Evolutionary conservation across 805 yeast genomes (phyloP).

Genomic region (Komagataella pastoris): DNA sequence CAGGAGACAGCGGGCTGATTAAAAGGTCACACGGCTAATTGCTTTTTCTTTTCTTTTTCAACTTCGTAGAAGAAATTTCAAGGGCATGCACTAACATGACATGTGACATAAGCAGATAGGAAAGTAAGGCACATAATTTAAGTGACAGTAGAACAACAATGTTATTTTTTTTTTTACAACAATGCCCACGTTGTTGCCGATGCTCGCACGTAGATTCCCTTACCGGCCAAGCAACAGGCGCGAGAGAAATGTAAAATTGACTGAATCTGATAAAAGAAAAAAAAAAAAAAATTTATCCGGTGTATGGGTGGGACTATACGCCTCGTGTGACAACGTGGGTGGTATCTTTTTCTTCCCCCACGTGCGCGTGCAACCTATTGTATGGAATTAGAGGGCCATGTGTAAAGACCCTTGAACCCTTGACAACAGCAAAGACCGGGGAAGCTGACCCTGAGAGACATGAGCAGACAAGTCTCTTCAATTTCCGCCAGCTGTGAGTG

Average conservation of each 20-base stretch:
- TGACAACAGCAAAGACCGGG: background rate
- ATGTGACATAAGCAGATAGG: no score
- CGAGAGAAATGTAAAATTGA: background rate
- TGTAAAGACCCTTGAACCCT: background rate
- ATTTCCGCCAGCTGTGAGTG: background rate
- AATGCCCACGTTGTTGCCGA: background rate
- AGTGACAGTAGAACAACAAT: background rate
- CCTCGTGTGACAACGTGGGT: background rate
- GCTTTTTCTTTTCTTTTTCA: no score
- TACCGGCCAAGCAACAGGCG: background rate
- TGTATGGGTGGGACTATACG: background rate
- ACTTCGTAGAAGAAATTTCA: background rate
- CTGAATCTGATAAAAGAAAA: no score
- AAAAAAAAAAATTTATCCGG: background rate
- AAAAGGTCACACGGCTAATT: background rate
- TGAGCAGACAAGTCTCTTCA: background rate
- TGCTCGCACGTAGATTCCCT: background rate
- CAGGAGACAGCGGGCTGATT: background rate
- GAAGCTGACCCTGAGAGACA: background rate
- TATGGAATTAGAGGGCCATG: background rate
- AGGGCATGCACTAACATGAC: no score
- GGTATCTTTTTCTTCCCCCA: background rate
- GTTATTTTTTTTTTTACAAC: background rate
- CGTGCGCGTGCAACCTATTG: background rate
- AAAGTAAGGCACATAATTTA: no score